Conservation (phyloP, 73 alveolate genomes). For the Symbiodinium natans region DNA sequence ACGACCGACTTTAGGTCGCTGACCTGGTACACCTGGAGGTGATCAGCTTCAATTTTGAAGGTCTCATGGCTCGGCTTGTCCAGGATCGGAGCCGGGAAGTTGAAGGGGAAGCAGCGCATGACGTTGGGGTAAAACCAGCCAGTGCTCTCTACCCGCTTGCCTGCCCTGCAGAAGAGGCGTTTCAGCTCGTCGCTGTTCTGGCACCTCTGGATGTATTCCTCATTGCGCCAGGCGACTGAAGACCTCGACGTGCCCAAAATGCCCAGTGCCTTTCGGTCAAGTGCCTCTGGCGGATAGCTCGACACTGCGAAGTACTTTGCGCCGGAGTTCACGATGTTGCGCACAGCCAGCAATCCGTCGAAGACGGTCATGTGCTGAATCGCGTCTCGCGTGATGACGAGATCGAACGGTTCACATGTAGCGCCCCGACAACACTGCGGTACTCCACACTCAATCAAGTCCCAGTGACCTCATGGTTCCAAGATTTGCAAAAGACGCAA, state of each 20-base stretch:
- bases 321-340: constrained; percentile 18
- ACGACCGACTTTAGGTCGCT: not conserved
- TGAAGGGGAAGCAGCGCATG: constrained; percentile 34
- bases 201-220: not conserved
- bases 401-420: constrained; percentile 31
- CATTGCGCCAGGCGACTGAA: not conserved
- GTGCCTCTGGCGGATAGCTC: not conserved
- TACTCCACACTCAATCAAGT: constrained; percentile 25
- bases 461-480: constrained; percentile 57
- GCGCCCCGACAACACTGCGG: constrained; percentile 29
- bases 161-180: constrained; percentile 33
- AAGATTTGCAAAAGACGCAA: not conserved
- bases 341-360: constrained; percentile 6
- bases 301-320: constrained; percentile 52
- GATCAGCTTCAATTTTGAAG: constrained; percentile 7
- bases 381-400: constrained; percentile 48
- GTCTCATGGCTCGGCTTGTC: constrained; percentile 13
- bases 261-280: not conserved
- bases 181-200: not conserved
- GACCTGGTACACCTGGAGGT: not conserved
- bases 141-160: not conserved
- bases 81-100: not conserved
- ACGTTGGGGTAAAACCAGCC: constrained; percentile 47
- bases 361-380: constrained; percentile 26
- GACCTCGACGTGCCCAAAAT: not conserved